A percentile compares a stretch with the other conserved stretches of the same genome.
These are phyloP conservation scores for Aspergillus eucalypticola DNA, from an alignment of 2,329 filamentous ascomycete genomes.

Conservation along the genomic window DNA sequence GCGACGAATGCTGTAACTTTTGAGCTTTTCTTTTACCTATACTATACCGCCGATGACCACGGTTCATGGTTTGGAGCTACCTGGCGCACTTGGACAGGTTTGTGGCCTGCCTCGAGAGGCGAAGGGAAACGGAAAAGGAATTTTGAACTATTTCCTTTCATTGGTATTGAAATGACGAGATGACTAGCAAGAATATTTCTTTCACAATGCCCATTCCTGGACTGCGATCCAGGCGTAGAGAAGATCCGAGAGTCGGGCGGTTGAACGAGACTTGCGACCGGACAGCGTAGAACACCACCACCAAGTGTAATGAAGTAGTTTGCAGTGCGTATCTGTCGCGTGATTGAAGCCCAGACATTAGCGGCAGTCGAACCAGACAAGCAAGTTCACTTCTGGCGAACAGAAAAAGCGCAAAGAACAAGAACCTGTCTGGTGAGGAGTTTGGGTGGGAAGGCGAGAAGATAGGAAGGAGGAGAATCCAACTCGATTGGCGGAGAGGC, in stretches of 20 bases:
- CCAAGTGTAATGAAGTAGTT: neutral
- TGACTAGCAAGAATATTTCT: slow-evolving; percentile 1
- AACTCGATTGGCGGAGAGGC: slow-evolving; percentile 17
- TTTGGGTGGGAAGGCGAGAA: slow-evolving; percentile 18
- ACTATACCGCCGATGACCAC: neutral
- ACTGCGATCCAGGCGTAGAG: neutral
- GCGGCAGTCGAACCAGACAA: neutral
- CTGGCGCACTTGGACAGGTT: neutral
- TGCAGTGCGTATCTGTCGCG: neutral
- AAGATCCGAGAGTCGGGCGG: neutral
- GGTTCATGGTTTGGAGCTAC: slow-evolving; percentile 1
- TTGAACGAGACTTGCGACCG: slow-evolving; percentile 1
- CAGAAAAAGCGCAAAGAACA: neutral
- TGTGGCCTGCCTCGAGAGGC: neutral
- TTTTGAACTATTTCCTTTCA: neutral
- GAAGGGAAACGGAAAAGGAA: slow-evolving; percentile 1
- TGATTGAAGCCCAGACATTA: neutral
- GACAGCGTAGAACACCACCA: neutral
- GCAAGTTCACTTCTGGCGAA: neutral
- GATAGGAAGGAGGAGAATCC: slow-evolving; percentile 3
- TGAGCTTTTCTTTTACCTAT: slow-evolving; percentile 1
- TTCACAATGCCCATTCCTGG: neutral
- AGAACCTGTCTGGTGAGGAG: neutral
- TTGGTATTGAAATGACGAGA: slow-evolving; percentile 9
- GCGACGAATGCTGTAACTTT: slow-evolving; percentile 10